Percentiles rank a stretch among this genome's conserved stretches.
These are phyloP conservation scores for Wilcoxina mikolae DNA, from an alignment of 495 filamentous ascomycete genomes.

Conservation along the genomic window DNA sequence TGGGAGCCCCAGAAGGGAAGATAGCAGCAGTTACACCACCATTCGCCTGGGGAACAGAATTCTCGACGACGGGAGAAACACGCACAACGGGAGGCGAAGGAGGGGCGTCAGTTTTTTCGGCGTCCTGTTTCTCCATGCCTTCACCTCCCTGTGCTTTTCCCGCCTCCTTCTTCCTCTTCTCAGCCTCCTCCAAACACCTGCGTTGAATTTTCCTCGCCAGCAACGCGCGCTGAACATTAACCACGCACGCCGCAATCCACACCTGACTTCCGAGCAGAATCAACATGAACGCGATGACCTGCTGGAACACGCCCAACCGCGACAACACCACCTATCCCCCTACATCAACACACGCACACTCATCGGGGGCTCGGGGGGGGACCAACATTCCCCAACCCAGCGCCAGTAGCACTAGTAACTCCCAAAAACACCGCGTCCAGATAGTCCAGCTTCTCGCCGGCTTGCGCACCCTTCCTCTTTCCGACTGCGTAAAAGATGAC, in stretches of 20 bases:
- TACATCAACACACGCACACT: not conserved
- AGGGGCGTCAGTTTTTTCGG: constrained; percentile 29
- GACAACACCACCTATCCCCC: constrained; percentile 41
- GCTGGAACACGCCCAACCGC: constrained; percentile 64
- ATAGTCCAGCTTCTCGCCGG: constrained; percentile 49
- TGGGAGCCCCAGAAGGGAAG: too few relatives aligned
- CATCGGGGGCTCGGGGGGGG: constrained; percentile 16
- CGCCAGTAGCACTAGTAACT: constrained; percentile 66
- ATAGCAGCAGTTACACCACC: too few relatives aligned
- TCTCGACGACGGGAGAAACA: not conserved
- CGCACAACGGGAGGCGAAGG: constrained; percentile 1
- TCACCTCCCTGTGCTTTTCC: constrained; percentile 31
- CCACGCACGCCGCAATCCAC: constrained; percentile 11
- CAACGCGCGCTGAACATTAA: constrained; percentile 24
- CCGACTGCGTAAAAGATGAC: constrained; percentile 58
- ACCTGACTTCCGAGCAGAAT: constrained; percentile 12
- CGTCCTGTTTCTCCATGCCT: constrained; percentile 34
- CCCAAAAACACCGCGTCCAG: constrained; percentile 62
- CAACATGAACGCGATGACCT: constrained; percentile 48
- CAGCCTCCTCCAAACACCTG: constrained; percentile 11
- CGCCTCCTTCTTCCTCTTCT: constrained; percentile 8
- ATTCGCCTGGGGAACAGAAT: too few relatives aligned
- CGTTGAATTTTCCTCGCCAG: constrained; percentile 34
- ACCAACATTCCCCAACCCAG: constrained; percentile 56
- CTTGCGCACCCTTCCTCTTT: constrained; percentile 31